Evolutionary conservation across 73 alveolate species (phyloP).

Genomic region (Tetrahymena elliotti): DNA sequence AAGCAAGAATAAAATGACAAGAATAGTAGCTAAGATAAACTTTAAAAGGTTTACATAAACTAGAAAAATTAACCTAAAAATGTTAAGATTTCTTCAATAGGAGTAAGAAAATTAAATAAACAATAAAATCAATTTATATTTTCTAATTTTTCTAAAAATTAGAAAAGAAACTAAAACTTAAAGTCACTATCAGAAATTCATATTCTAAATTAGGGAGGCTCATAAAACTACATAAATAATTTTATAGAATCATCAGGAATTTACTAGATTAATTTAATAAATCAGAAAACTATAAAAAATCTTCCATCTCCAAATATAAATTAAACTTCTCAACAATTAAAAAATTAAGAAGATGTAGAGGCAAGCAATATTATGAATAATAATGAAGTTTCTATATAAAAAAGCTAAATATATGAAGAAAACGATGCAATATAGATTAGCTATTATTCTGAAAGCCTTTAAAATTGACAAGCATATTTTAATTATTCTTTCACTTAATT

Average conservation of each 20-base stretch:
- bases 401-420: background rate
- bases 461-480: background rate
- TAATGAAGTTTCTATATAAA: background rate
- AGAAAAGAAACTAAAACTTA: background rate
- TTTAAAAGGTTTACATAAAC: background rate
- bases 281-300: background rate
- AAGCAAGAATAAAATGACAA: background rate
- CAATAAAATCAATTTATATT: background rate
- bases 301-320: background rate
- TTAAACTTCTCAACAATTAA: background rate
- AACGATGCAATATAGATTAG: background rate
- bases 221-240: background rate
- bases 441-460: background rate
- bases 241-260: background rate
- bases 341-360: background rate
- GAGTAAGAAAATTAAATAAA: background rate
- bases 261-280: background rate
- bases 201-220: background rate
- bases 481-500: background rate
- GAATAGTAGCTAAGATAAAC: background rate
- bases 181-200: background rate
- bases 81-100: background rate
- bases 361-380: background rate
- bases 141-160: background rate
- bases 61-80: background rate